Base-by-base conservation (phyloP, 2,329 filamentous ascomycete species). In the Fusarium brachygibbosum region DNA sequence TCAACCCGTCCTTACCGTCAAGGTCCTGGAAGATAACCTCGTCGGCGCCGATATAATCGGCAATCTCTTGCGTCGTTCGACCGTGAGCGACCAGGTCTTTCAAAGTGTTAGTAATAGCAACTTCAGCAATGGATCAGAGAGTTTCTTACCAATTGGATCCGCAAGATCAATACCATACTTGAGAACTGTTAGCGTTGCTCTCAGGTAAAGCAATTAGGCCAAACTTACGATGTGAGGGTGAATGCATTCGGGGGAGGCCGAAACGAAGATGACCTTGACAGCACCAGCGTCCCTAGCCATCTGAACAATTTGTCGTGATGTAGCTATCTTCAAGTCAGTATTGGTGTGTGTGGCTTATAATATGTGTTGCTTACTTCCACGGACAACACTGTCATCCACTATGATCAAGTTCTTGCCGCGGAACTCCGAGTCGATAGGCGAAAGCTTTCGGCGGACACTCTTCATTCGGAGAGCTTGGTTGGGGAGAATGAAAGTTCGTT, bases 241-340 rank as follows among this genome's bases (percentile, higher is more conserved):
- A 14, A 88, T 93, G 78, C 97, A 93, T 12, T 90, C 90, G 3
- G 94, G 94, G 9, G 92, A 88, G 79, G 93, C 97, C 51, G 89
- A 93, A 52, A 91, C 91, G 74, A 98, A 93, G 74, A 94, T 91
- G 52, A 97, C 91, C 77, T 91, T 93, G 72, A 87, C 89, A 2
- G 94, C 94, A 23, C 92, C 92, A 13, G 91, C 90, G 81, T 97
- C 94, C 51, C 91, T 86, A 14, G 92, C 93, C 94, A 97, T 97
- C 63, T 76, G 75, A 10, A 81, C 91, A 70, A 91, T 90, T 75
- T 93, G 87, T 14, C 91, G 85, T 29, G 88, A 87, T 69, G 88
- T 88, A 25, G 65, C 63, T 68, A 12, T 46, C 16, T 23, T 11
- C 23, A 13, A 28, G 46, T 68, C n/a, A 68, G 42, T n/a, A 23